Evolutionary conservation across 257 asterid species (phyloP), one percentile per base, ranked within the genome.

Genomic region (Misopates orontium): DNA sequence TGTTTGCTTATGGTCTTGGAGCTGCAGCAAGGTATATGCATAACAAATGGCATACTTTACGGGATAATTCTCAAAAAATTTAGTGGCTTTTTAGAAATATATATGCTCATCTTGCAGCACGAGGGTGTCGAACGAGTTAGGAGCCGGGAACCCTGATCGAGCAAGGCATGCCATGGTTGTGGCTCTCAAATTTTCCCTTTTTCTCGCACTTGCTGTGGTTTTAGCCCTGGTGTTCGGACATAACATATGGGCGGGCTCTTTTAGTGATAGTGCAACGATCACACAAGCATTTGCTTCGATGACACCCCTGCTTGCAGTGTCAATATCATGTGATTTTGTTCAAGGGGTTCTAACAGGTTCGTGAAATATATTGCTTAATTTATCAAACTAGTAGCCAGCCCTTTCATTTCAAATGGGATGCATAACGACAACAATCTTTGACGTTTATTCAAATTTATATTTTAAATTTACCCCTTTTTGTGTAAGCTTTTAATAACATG

Each of bases 91-190:
- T 28, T 2, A 28, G 7, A 2, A 28, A 28, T 2, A 28, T 28
- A 28, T 28, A 28, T 28, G 36, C 42, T 36, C 11, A 8, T 36
- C 11, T 63, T 76, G 77, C 93, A 92, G 97, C 82, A 85, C 95
- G 0, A 83, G 98, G 78, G 97, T 92, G 64, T 83, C 97, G 12
- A 92, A 92, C 63, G 96, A 87, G 80, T 47, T 92, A 22, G 97
- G 96, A 25, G 85, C 85, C 0, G 97, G 95, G 24, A 71, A 83
- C 47, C 83, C 91, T 0, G 64, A 49, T 20, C 60, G 72, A 70
- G 98, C 98, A 0, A 89, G 75, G 73, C 87, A 70, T 4, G 93
- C 96, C 14, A 80, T 80, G 93, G 47, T 11, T 10, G 95, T 91
- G 32, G 57, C 89, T 19, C 85, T 91, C 31, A 82, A 82, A 60